Evolutionary conservation across 2,329 filamentous ascomycete genomes (phyloP).

Genomic region (Venturia oleaginea): DNA sequence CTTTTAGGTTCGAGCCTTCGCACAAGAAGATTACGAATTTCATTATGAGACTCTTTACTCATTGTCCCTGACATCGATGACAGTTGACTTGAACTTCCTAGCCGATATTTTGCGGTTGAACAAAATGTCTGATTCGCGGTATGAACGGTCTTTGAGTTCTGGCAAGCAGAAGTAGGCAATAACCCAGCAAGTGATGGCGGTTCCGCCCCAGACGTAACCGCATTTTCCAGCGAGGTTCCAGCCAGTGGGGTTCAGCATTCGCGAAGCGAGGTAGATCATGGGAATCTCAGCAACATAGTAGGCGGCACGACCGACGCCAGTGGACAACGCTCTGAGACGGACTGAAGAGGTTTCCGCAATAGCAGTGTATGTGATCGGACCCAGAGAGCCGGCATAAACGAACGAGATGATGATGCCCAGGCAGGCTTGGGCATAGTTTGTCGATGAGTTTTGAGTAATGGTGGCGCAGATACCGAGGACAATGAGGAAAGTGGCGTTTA

Average conservation of each 20-base stretch:
- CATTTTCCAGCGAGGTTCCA: slow-evolving; percentile 86
- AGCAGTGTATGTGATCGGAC: slow-evolving; percentile 66
- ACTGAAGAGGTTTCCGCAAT: slow-evolving; percentile 77
- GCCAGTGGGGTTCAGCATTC: slow-evolving; percentile 80
- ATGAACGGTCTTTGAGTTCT: slow-evolving; percentile 69
- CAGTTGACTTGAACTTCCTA: slow-evolving; percentile 57
- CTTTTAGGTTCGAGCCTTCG: too few relatives aligned
- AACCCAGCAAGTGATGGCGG: slow-evolving; percentile 70
- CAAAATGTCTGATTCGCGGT: slow-evolving; percentile 76
- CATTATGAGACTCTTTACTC: not conserved
- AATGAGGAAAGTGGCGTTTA: slow-evolving; percentile 57
- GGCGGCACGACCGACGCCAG: slow-evolving; percentile 72
- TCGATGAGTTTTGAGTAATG: slow-evolving; percentile 37
- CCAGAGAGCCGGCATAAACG: slow-evolving; percentile 53
- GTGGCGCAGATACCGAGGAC: slow-evolving; percentile 59
- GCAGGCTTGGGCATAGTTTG: slow-evolving; percentile 50
- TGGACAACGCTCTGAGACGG: slow-evolving; percentile 81
- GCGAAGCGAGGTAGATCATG: slow-evolving; percentile 73
- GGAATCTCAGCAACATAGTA: slow-evolving; percentile 73
- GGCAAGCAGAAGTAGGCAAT: slow-evolving; percentile 77
- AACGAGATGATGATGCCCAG: slow-evolving; percentile 58
- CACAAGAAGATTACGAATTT: too few relatives aligned
- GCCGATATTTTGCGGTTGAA: slow-evolving; percentile 67
- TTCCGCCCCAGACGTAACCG: slow-evolving; percentile 79
- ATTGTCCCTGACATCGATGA: slow-evolving; percentile 36